These are phyloP conservation scores for Pythium guiyangense DNA, from an alignment of 352 stramenopile species.

Conservation along the genomic window DNA sequence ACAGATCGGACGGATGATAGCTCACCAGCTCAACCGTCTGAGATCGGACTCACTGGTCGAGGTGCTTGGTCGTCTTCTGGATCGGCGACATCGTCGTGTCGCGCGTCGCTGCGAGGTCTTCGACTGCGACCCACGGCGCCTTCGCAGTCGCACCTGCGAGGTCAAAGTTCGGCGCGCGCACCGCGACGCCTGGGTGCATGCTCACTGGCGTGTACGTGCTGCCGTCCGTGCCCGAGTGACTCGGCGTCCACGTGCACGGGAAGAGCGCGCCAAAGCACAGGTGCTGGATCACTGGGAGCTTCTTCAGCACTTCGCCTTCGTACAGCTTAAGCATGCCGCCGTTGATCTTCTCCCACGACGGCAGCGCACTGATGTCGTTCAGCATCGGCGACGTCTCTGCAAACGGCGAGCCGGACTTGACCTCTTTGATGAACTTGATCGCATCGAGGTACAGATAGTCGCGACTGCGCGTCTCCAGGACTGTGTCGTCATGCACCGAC, in stretches of 20 bases:
- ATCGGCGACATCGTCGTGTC: conserved; percentile 55
- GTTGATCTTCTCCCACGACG: conserved; percentile 91
- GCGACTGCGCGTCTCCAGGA: too few species aligned
- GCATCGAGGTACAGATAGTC: too few species aligned
- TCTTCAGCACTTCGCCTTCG: conserved; percentile 97
- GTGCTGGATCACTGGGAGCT: conserved; percentile 98
- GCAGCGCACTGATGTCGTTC: conserved; percentile 88
- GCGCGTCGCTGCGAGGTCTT: conserved; percentile 33
- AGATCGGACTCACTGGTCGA: conserved; percentile 1
- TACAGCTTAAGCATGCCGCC: conserved; percentile 89
- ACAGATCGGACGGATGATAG: too few species aligned
- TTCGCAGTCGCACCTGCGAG: conserved; percentile 50
- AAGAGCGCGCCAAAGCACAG: conserved; percentile 96
- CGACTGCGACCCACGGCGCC: conserved; percentile 63
- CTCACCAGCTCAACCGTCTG: too few species aligned
- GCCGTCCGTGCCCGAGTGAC: conserved; percentile 39
- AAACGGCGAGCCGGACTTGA: conserved; percentile 87
- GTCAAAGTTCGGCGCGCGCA: conserved; percentile 69
- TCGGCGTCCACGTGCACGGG: conserved; percentile 54
- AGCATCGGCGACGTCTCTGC: conserved; percentile 93
- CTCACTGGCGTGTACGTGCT: conserved; percentile 16
- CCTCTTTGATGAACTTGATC: too few species aligned
- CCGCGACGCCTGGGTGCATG: conserved; percentile 49
- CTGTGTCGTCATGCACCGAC: too few species aligned
- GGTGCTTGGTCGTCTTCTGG: conserved; percentile 5